Conservation (phyloP, 139 green algal genomes). For the Asterochloris erici region DNA sequence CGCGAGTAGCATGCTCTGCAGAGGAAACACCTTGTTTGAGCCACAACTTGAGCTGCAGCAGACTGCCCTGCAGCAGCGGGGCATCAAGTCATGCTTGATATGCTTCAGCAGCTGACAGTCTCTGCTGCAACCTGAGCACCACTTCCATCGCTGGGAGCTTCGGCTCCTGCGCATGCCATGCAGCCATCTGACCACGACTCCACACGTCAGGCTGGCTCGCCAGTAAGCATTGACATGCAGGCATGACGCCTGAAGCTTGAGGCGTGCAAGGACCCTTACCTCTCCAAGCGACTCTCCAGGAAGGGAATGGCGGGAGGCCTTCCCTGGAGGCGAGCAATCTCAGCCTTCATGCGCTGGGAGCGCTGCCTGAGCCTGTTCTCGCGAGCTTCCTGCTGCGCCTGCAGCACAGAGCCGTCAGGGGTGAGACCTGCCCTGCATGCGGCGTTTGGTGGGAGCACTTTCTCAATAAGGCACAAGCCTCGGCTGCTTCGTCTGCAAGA, state of each 20-base stretch:
- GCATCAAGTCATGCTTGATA: no score
- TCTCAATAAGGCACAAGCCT: neutral
- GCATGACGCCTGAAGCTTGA: neutral
- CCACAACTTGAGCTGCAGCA: no score
- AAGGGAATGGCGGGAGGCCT: neutral
- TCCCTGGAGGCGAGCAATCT: conserved; percentile 13
- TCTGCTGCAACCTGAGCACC: neutral
- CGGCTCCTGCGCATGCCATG: neutral
- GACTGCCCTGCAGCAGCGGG: no score
- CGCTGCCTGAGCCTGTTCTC: neutral
- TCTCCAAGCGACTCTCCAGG: conserved; percentile 10
- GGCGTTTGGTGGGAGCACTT: neutral
- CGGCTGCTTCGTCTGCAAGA: neutral
- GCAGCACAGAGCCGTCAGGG: neutral
- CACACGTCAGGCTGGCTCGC: neutral
- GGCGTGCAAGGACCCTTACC: neutral
- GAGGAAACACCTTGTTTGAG: no score
- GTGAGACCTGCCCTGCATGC: neutral
- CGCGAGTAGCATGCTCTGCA: no score
- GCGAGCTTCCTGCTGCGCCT: neutral
- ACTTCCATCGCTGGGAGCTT: neutral
- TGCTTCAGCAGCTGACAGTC: neutral
- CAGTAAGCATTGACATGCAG: neutral
- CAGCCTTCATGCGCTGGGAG: neutral
- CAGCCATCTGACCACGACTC: neutral